Percentiles rank a stretch among this genome's conserved stretches.
phyloP scores from a whole-genome alignment of 192 early-diverging fungal genomes.

The Paraglomus brasilianum region DNA sequence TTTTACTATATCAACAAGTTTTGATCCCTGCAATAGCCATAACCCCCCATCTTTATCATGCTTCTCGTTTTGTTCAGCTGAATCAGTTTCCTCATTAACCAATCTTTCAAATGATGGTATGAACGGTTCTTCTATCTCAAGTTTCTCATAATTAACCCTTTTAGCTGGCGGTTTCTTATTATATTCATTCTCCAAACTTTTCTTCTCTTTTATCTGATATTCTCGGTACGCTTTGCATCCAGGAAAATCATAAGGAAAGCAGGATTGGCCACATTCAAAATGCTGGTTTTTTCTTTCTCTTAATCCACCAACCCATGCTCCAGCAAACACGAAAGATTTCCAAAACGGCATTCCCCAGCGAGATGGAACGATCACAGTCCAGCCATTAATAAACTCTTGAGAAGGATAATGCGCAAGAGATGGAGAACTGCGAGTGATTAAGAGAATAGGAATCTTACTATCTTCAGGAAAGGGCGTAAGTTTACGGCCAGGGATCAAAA shows the following conservation, averaged over 20 bases:
- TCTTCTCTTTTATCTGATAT: conserved; percentile 45
- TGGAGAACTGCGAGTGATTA: conserved; percentile 69
- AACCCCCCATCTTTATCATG: conserved; percentile 16
- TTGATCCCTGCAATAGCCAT: conserved; percentile 38
- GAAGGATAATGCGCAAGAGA: conserved; percentile 24
- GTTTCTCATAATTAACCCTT: conserved; percentile 74
- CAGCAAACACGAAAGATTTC: conserved; percentile 86
- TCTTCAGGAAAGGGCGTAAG: conserved; percentile 55
- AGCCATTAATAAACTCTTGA: conserved; percentile 62
- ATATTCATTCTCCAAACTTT: conserved; percentile 51
- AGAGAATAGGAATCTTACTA: conserved; percentile 71
- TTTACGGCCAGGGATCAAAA: conserved; percentile 72
- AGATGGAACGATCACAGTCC: conserved; percentile 80
- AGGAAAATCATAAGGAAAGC: conserved; percentile 85
- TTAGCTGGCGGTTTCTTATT: conserved; percentile 75
- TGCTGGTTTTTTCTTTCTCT: conserved; percentile 67
- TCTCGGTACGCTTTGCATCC: conserved; percentile 65
- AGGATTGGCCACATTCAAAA: conserved; percentile 74
- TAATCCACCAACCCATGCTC: conserved; percentile 72
- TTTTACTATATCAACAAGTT: conserved; percentile 27
- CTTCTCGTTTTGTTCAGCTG: not conserved
- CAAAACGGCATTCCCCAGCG: conserved; percentile 86
- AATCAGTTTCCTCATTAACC: not conserved
- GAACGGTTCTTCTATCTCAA: conserved; percentile 70
- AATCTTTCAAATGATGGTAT: conserved; percentile 58